phyloP scores from a whole-genome alignment of 2,329 filamentous ascomycete species.

The Chaetomiaceae sp. region DNA sequence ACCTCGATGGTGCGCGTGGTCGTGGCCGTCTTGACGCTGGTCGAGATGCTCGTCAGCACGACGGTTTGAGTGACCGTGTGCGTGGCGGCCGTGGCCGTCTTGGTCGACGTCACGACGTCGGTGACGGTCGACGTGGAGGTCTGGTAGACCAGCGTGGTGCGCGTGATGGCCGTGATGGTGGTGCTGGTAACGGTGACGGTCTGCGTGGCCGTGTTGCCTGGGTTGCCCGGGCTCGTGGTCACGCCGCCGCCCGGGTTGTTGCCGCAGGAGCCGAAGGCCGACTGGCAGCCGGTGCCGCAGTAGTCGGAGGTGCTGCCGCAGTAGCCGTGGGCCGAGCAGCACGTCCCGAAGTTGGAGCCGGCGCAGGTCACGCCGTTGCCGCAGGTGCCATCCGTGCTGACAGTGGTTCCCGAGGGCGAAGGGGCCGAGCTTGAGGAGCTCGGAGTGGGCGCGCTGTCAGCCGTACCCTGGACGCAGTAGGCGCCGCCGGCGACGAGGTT shows the following conservation, averaged over 20 bases:
- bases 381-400: constrained; percentile 23
- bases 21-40: constrained; percentile 14
- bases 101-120: background rate
- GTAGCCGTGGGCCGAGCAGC: constrained; percentile 24
- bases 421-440: background rate
- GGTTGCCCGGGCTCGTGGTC: background rate
- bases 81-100: constrained; percentile 7
- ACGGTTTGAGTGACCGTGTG: constrained; percentile 38
- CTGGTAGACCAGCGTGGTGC: constrained; percentile 7
- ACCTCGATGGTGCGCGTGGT: constrained; percentile 9
- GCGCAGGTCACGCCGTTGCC: constrained; percentile 20
- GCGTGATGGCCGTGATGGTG: constrained; percentile 7
- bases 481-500: constrained; percentile 11
- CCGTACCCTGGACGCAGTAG: constrained; percentile 21
- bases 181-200: constrained; percentile 14
- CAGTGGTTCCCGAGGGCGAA: background rate
- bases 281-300: constrained; percentile 22
- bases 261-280: constrained; percentile 17
- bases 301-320: constrained; percentile 23
- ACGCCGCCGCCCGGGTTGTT: background rate
- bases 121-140: constrained; percentile 3
- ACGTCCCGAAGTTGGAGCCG: constrained; percentile 21
- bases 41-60: constrained; percentile 71
- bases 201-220: background rate
- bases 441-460: constrained; percentile 1